Conservation (phyloP, 371 early-diverging fungal genomes). For the Zopfochytrium polystomum region DNA sequence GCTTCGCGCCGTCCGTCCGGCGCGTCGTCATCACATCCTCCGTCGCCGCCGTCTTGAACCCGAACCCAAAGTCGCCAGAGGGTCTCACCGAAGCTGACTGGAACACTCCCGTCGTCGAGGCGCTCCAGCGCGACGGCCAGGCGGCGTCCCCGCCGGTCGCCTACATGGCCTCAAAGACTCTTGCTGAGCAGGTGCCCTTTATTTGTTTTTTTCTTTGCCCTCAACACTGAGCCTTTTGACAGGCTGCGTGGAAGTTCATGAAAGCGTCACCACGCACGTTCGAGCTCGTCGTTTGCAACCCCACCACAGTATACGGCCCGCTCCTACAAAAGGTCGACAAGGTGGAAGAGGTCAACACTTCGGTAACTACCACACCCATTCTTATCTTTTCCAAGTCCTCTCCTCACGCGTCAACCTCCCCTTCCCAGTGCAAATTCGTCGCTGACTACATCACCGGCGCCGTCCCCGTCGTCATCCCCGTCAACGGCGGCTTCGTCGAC, state of each 20-base stretch:
- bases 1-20: slow-evolving; percentile 4
- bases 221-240: too few relatives aligned
- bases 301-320: slow-evolving; percentile 26
- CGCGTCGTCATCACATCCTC: slow-evolving; percentile 38
- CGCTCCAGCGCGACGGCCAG: slow-evolving; percentile 11
- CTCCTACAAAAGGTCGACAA: slow-evolving; percentile 10
- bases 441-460: neutral
- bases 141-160: slow-evolving; percentile 10
- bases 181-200: slow-evolving; percentile 39
- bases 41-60: slow-evolving; percentile 30
- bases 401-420: neutral
- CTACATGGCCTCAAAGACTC: slow-evolving; percentile 31
- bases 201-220: too few relatives aligned
- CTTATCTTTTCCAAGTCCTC: too few relatives aligned
- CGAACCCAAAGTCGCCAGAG: neutral
- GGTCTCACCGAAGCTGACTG: slow-evolving; percentile 35
- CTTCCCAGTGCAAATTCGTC: slow-evolving; percentile 3
- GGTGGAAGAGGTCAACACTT: slow-evolving; percentile 21
- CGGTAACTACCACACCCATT: too few relatives aligned
- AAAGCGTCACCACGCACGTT: slow-evolving; percentile 13
- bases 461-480: slow-evolving; percentile 5
- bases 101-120: slow-evolving; percentile 22
- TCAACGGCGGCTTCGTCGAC: slow-evolving; percentile 31
- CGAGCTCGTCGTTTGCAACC: slow-evolving; percentile 26
- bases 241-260: slow-evolving; percentile 37